Evolutionary conservation across 2,329 filamentous ascomycete genomes (phyloP).

Genomic region (Venturia carpophila): DNA sequence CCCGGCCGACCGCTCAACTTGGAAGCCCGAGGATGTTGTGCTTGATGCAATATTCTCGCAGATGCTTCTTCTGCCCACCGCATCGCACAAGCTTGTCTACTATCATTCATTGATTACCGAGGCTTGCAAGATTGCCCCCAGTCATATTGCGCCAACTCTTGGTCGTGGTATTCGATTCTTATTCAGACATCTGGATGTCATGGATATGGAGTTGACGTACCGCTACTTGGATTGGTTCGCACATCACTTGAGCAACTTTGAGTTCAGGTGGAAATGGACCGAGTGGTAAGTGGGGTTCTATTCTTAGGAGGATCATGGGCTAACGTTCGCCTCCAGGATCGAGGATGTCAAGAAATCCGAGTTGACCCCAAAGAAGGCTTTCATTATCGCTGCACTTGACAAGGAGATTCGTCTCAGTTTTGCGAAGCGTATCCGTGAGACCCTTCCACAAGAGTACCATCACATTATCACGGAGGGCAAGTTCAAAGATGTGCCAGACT

Average conservation of each 20-base stretch:
- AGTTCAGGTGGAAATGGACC: constrained; percentile 98
- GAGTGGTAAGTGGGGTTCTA: constrained; percentile 60
- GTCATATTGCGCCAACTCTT: constrained; percentile 89
- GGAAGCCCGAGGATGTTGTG: constrained; percentile 95
- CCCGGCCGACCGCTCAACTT: constrained; percentile 62
- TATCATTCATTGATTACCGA: constrained; percentile 94
- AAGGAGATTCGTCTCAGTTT: constrained; percentile 97
- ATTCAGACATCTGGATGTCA: constrained; percentile 70
- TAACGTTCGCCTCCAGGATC: constrained; percentile 40
- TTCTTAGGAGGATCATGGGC: not conserved
- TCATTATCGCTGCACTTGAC: constrained; percentile 82
- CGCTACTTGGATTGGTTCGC: constrained; percentile 97
- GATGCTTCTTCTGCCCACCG: constrained; percentile 74
- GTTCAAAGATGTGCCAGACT: constrained; percentile 91
- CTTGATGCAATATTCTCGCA: constrained; percentile 98
- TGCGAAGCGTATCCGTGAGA: constrained; percentile 90
- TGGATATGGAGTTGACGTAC: constrained; percentile 80
- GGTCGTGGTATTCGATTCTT: constrained; percentile 88
- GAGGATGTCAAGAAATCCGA: constrained; percentile 72
- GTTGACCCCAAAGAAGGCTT: constrained; percentile 82
- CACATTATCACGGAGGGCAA: constrained; percentile 74
- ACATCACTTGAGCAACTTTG: constrained; percentile 96
- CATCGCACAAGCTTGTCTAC: constrained; percentile 92
- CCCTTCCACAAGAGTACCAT: constrained; percentile 76
- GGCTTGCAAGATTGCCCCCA: constrained; percentile 89